These are phyloP conservation scores for Bimuria novae-zelandiae DNA, from an alignment of 2,329 filamentous ascomycete species.

Conservation along the genomic window DNA sequence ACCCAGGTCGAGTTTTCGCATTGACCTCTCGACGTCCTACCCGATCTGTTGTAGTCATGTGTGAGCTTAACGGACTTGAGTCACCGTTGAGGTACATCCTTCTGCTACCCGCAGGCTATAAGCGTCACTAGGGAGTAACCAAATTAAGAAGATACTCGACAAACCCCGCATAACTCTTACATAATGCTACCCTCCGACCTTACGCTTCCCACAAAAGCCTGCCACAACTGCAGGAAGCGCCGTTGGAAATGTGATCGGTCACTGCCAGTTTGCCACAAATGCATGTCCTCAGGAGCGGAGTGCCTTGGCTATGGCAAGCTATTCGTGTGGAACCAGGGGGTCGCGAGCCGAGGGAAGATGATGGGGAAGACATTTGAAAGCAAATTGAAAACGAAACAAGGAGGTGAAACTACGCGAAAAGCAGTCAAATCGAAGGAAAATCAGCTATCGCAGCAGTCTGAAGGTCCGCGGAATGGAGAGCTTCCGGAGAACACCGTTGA, in stretches of 20 bases:
- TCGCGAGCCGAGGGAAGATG: slow-evolving; percentile 58
- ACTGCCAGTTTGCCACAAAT: slow-evolving; percentile 64
- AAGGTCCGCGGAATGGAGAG: neutral
- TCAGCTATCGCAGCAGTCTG: neutral
- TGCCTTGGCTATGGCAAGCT: slow-evolving; percentile 67
- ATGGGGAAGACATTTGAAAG: slow-evolving; percentile 59
- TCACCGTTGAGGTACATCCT: neutral
- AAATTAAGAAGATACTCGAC: slow-evolving; percentile 28
- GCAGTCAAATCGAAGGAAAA: neutral
- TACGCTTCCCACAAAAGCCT: slow-evolving; percentile 49
- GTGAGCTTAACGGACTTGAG: neutral
- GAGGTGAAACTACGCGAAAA: slow-evolving; percentile 9
- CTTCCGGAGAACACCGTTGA: neutral
- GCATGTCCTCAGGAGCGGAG: slow-evolving; percentile 58
- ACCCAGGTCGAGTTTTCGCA: slow-evolving; percentile 5
- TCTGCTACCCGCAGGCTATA: slow-evolving; percentile 18
- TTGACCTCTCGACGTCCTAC: neutral
- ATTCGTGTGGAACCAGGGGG: slow-evolving; percentile 63
- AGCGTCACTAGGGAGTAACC: slow-evolving; percentile 19
- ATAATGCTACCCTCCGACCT: slow-evolving; percentile 39
- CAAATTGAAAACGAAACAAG: slow-evolving; percentile 18
- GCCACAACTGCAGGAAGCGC: slow-evolving; percentile 66
- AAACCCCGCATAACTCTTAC: slow-evolving; percentile 36
- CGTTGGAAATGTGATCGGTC: slow-evolving; percentile 67
- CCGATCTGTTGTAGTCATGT: slow-evolving; percentile 3